A percentile compares a stretch with the other conserved stretches of the same genome.
Evolutionary conservation across 371 early-diverging fungal species (phyloP).

Genomic region (Chytridium lagenaria): DNA sequence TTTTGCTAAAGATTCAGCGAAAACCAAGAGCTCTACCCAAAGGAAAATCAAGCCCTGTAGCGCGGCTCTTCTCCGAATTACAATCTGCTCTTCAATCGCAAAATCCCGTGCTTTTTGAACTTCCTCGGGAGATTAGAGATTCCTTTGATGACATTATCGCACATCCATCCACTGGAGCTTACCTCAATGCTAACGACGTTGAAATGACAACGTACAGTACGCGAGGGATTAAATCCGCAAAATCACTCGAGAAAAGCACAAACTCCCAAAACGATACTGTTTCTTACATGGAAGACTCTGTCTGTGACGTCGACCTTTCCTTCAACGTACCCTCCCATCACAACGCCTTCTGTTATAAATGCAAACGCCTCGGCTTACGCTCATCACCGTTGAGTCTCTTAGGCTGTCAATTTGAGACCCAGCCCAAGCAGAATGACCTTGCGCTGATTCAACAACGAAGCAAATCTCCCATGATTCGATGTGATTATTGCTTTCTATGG

Average conservation of each 20-base stretch:
- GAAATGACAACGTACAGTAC: slow-evolving; percentile 31
- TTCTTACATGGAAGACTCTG: not conserved
- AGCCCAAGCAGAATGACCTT: slow-evolving; percentile 7
- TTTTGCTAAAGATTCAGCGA: not conserved
- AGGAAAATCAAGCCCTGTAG: slow-evolving; percentile 10
- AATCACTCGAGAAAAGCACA: not conserved
- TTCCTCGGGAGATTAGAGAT: slow-evolving; percentile 38
- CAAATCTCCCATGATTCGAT: slow-evolving; percentile 57
- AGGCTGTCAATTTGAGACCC: slow-evolving; percentile 25
- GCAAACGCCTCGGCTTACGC: slow-evolving; percentile 34
- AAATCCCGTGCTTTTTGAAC: slow-evolving; percentile 48
- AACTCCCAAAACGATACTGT: not conserved
- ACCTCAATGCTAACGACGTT: slow-evolving; percentile 39
- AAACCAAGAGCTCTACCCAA: not conserved
- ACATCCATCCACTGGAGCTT: slow-evolving; percentile 53
- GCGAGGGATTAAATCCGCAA: not conserved
- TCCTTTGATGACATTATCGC: slow-evolving; percentile 35
- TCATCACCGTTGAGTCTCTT: slow-evolving; percentile 28
- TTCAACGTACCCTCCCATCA: not conserved
- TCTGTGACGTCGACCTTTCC: not conserved
- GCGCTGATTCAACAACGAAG: not conserved
- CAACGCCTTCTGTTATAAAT: slow-evolving; percentile 38
- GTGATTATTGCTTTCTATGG: slow-evolving; percentile 79
- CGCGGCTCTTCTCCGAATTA: slow-evolving; percentile 22
- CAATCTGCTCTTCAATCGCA: slow-evolving; percentile 29